Evolutionary conservation across 2,329 filamentous ascomycete genomes (phyloP).

Genomic region (Phialophora tarda): DNA sequence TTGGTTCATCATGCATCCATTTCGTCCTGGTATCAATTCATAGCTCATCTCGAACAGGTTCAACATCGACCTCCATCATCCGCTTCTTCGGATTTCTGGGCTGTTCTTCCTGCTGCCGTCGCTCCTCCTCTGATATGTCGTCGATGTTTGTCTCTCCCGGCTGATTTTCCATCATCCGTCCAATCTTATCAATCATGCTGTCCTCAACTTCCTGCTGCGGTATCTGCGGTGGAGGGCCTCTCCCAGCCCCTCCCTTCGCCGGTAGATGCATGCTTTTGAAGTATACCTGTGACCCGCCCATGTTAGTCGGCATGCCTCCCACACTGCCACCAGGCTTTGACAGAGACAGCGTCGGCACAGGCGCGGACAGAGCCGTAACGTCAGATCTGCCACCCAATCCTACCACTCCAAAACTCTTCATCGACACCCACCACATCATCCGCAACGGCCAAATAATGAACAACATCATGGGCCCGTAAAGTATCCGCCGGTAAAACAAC

Average conservation of each 20-base stretch:
- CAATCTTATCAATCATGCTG: constrained; percentile 51
- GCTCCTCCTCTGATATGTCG: constrained; percentile 47
- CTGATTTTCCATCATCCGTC: constrained; percentile 46
- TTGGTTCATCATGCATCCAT: neutral
- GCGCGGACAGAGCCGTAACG: constrained; percentile 1
- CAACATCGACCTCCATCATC: constrained; percentile 53
- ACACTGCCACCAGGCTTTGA: constrained; percentile 26
- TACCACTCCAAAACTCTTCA: constrained; percentile 56
- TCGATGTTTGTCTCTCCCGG: constrained; percentile 41
- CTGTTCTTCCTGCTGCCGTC: constrained; percentile 46
- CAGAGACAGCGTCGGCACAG: constrained; percentile 29
- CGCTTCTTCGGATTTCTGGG: constrained; percentile 56
- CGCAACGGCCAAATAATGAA: constrained; percentile 82
- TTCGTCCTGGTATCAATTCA: constrained; percentile 36
- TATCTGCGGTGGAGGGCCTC: constrained; percentile 42
- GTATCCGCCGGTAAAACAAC: constrained; percentile 80
- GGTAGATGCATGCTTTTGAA: constrained; percentile 31
- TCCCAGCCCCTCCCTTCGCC: constrained; percentile 52
- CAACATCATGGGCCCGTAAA: constrained; percentile 93
- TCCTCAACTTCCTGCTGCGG: constrained; percentile 40
- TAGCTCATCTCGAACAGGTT: constrained; percentile 44
- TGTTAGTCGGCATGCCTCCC: constrained; percentile 30
- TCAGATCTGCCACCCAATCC: constrained; percentile 28
- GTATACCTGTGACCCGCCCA: constrained; percentile 15
- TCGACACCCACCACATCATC: constrained; percentile 64